These are phyloP conservation scores for Zanthoxylum bungeanum DNA, from an alignment of 345 rosid species.

Conservation along the genomic window DNA sequence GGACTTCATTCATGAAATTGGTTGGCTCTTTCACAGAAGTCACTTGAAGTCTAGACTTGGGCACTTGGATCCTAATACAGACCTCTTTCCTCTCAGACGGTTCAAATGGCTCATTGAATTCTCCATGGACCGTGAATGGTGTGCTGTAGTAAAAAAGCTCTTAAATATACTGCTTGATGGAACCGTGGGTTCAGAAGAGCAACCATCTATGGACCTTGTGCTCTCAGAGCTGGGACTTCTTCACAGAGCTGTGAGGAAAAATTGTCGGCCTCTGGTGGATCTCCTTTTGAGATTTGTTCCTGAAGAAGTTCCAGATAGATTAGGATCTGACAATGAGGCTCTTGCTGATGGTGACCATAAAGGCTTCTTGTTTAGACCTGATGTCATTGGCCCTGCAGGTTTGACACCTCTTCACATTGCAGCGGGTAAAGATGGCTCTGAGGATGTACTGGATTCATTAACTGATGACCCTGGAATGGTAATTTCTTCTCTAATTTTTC, in stretches of 20 bases:
- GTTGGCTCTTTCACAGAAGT: slow-evolving; percentile 94
- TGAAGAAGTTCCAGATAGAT: slow-evolving; percentile 22
- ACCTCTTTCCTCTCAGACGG: slow-evolving; percentile 60
- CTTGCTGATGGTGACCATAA: slow-evolving; percentile 23
- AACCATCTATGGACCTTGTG: slow-evolving; percentile 44
- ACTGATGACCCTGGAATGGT: slow-evolving; percentile 92
- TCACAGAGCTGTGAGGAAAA: slow-evolving; percentile 94
- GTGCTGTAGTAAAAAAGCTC: slow-evolving; percentile 85
- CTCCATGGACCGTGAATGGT: slow-evolving; percentile 96
- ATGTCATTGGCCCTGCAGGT: slow-evolving; percentile 86
- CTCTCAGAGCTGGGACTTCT: slow-evolving; percentile 81
- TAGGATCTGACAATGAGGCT: slow-evolving; percentile 23
- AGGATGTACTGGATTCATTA: slow-evolving; percentile 79
- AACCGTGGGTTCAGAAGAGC: slow-evolving; percentile 57
- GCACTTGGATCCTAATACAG: slow-evolving; percentile 55
- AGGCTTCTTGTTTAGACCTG: slow-evolving; percentile 69
- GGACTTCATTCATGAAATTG: slow-evolving; percentile 94
- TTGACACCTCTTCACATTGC: slow-evolving; percentile 99
- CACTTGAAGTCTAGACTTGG: slow-evolving; percentile 59
- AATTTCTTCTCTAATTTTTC: slow-evolving; percentile 16
- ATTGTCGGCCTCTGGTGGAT: slow-evolving; percentile 72
- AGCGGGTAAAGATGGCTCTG: slow-evolving; percentile 98
- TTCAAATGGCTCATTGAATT: slow-evolving; percentile 93
- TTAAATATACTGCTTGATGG: slow-evolving; percentile 67
- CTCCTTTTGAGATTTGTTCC: slow-evolving; percentile 74